Percentiles rank a stretch among this genome's conserved stretches.
Conservation (phyloP, 1,284 basidiomycete species). For the Spongispora temasekensis region DNA sequence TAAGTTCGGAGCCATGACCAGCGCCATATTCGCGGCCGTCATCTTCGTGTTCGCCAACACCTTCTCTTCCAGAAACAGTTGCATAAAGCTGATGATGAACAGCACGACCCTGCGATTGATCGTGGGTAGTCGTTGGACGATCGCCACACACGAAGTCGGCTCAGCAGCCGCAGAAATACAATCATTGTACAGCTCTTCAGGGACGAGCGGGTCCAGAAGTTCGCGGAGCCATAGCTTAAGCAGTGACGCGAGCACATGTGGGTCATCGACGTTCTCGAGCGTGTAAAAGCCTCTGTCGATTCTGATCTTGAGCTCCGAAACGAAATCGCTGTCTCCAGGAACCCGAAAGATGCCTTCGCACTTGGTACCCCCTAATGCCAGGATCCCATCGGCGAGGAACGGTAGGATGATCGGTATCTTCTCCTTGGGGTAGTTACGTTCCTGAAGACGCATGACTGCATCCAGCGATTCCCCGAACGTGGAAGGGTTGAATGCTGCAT, state of each 20-base stretch:
- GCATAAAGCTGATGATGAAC: conserved; percentile 87
- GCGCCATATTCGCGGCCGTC: conserved; percentile 75
- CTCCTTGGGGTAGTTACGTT: conserved; percentile 78
- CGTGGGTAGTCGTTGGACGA: conserved; percentile 76
- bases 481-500: conserved; percentile 91
- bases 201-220: conserved; percentile 84
- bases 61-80: conserved; percentile 80
- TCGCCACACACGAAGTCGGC: conserved; percentile 67
- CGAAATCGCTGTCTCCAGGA: conserved; percentile 83
- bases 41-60: conserved; percentile 80
- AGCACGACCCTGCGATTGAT: conserved; percentile 83
- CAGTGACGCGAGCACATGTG: conserved; percentile 83
- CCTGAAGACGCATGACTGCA: conserved; percentile 80
- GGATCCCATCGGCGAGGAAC: conserved; percentile 88
- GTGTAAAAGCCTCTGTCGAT: conserved; percentile 92
- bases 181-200: conserved; percentile 85
- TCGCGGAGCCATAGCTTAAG: conserved; percentile 93
- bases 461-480: conserved; percentile 90
- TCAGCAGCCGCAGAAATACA: conserved; percentile 73
- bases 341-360: conserved; percentile 90
- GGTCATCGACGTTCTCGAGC: conserved; percentile 83
- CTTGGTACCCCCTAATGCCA: conserved; percentile 82
- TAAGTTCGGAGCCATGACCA: conserved; percentile 90
- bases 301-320: conserved; percentile 82
- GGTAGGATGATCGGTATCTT: conserved; percentile 90